Evolutionary conservation across 1,284 basidiomycete genomes (phyloP).

Genomic region (Malassezia cuniculi): DNA sequence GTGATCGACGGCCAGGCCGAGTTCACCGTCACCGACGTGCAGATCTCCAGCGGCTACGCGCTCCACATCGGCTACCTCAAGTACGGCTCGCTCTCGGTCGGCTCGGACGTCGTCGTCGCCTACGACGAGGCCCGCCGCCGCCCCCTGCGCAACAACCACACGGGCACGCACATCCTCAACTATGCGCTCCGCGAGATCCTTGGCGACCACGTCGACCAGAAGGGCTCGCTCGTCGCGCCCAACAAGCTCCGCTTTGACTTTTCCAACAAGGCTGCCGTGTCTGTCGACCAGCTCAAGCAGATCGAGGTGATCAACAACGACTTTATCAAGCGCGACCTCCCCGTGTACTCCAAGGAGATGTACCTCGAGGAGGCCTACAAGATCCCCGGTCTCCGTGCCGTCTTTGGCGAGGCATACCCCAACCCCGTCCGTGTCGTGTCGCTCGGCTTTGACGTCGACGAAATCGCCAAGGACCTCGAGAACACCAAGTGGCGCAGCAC

Average conservation of each 20-base stretch:
- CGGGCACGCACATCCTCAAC: conserved; percentile 96
- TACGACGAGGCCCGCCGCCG: conserved; percentile 72
- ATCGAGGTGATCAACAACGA: conserved; percentile 74
- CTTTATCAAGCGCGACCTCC: conserved; percentile 80
- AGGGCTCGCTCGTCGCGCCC: conserved; percentile 89
- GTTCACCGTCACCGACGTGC: conserved; percentile 86
- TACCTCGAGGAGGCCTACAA: conserved; percentile 66
- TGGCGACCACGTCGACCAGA: conserved; percentile 94
- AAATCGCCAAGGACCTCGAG: conserved; percentile 68
- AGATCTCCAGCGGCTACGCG: conserved; percentile 71
- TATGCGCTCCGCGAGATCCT: conserved; percentile 79
- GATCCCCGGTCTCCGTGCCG: conserved; percentile 84
- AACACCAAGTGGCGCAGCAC: conserved; percentile 81
- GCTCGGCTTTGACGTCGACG: conserved; percentile 71
- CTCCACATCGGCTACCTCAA: conserved; percentile 79
- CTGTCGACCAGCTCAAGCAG: conserved; percentile 59
- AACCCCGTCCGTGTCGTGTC: conserved; percentile 92
- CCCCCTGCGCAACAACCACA: conserved; percentile 95
- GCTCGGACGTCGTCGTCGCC: conserved; percentile 58
- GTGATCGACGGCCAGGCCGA: conserved; percentile 81
- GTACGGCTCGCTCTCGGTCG: conserved; percentile 58
- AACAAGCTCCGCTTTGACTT: conserved; percentile 96
- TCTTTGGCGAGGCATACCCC: conserved; percentile 95
- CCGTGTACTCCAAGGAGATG: conserved; percentile 77
- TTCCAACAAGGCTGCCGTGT: conserved; percentile 80